Conservation (phyloP, 352 stramenopile genomes). For the Phytophthora podocarpi region DNA sequence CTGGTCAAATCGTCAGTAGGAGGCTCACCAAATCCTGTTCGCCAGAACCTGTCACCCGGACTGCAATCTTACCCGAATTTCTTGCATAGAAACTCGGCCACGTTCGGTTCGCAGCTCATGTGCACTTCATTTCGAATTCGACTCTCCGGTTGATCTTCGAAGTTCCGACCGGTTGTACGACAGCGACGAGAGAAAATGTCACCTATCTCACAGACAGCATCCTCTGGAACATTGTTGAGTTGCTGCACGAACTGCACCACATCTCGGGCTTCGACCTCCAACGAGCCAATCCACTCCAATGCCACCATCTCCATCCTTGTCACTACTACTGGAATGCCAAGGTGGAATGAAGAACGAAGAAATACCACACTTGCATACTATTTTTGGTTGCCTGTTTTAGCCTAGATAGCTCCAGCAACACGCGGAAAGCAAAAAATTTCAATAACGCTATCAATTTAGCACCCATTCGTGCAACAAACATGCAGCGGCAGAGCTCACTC, state of each 20-base stretch:
- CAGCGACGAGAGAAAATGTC: conserved; percentile 32
- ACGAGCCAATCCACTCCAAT: conserved; percentile 50
- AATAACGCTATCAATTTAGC: no score
- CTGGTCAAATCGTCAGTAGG: conserved; percentile 18
- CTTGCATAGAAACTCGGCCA: conserved; percentile 66
- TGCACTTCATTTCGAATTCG: conserved; percentile 35
- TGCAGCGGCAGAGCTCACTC: no score
- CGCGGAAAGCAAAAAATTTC: not conserved
- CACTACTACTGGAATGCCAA: no score
- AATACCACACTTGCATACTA: no score
- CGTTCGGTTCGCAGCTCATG: conserved; percentile 47
- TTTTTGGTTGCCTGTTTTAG: not conserved
- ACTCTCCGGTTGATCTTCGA: conserved; percentile 7
- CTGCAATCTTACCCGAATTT: conserved; percentile 55
- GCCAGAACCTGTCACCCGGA: no score
- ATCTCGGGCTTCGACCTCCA: conserved; percentile 35
- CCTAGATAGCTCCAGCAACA: no score
- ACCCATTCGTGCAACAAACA: not conserved
- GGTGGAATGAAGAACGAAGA: no score
- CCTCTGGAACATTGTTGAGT: conserved; percentile 42
- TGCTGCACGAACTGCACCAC: conserved; percentile 57
- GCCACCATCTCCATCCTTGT: conserved; percentile 46
- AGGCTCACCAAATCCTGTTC: not conserved
- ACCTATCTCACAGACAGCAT: conserved; percentile 62
- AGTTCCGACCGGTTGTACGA: not conserved